Percentiles rank a stretch among this genome's conserved stretches.
Evolutionary conservation across 192 early-diverging fungal genomes (phyloP).

Genomic region (Coemansia sp.): DNA sequence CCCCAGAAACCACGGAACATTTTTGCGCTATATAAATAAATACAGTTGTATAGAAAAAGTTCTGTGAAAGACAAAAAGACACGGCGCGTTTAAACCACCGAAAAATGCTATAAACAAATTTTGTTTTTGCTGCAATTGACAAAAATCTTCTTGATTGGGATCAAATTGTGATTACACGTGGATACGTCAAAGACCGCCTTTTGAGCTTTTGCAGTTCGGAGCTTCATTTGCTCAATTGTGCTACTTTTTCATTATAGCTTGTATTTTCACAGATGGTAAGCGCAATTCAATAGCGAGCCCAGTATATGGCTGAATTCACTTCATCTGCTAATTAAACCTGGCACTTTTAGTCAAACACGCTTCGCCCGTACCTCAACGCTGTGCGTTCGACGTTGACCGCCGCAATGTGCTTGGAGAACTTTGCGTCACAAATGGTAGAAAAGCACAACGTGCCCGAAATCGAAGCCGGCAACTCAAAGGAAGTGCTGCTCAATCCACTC

Average conservation of each 20-base stretch:
- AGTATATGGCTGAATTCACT: background rate
- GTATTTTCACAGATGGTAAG: conserved; percentile 13
- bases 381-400: conserved; percentile 92
- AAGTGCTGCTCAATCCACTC: conserved; percentile 84
- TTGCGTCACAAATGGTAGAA: conserved; percentile 95
- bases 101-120: conserved; percentile 11
- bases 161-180: background rate
- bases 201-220: conserved; percentile 4
- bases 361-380: conserved; percentile 92
- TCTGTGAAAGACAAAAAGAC: conserved; percentile 8
- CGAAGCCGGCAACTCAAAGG: conserved; percentile 77
- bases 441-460: conserved; percentile 98
- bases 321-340: background rate
- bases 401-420: conserved; percentile 95
- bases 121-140: conserved; percentile 1
- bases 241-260: background rate
- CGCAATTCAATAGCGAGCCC: background rate
- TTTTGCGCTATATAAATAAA: conserved; percentile 12
- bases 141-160: conserved; percentile 16
- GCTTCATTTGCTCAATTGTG: background rate
- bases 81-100: background rate
- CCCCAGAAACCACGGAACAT: conserved; percentile 66
- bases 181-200: background rate
- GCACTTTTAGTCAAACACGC: conserved; percentile 85
- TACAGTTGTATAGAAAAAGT: conserved; percentile 9